A percentile compares a stretch with the other conserved stretches of the same genome.
These are phyloP conservation scores for Cryptosporidium viatorum DNA, from an alignment of 169 alveolate genomes.

Conservation along the genomic window DNA sequence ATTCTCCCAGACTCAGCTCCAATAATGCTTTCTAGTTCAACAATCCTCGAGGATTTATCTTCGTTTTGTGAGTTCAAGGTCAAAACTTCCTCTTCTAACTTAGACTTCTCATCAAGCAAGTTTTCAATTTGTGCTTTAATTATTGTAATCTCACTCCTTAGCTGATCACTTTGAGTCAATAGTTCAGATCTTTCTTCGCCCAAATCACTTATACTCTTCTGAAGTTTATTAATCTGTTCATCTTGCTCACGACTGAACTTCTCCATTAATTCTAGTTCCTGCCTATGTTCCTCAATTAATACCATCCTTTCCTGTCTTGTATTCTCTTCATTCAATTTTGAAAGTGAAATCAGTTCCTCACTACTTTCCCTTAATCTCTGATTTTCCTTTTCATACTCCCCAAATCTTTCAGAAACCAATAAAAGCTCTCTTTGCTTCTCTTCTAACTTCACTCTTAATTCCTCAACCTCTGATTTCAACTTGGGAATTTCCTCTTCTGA, in stretches of 20 bases:
- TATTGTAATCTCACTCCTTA: background rate
- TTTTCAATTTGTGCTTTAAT: background rate
- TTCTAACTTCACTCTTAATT: background rate
- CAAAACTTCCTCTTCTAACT: background rate
- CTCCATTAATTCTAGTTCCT: constrained; percentile 10
- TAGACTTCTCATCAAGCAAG: background rate
- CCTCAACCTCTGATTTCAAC: background rate
- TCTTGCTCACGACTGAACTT: constrained; percentile 12
- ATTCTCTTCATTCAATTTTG: background rate
- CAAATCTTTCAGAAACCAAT: background rate
- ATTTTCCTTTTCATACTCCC: background rate
- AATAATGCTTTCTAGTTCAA: background rate
- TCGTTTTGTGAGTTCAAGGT: background rate
- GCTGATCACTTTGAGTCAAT: background rate
- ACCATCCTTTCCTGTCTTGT: background rate
- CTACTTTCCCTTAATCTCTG: background rate
- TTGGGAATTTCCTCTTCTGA: constrained; percentile 7
- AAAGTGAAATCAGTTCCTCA: constrained; percentile 8
- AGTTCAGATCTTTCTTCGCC: background rate
- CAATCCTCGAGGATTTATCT: constrained; percentile 3
- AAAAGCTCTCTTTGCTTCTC: background rate
- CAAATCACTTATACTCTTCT: background rate
- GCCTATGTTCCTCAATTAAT: constrained; percentile 2
- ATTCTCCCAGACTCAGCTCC: background rate
- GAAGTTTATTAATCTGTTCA: background rate